Conservation (phyloP, 2,329 filamentous ascomycete species). For the Ophiosphaerella korrae region DNA sequence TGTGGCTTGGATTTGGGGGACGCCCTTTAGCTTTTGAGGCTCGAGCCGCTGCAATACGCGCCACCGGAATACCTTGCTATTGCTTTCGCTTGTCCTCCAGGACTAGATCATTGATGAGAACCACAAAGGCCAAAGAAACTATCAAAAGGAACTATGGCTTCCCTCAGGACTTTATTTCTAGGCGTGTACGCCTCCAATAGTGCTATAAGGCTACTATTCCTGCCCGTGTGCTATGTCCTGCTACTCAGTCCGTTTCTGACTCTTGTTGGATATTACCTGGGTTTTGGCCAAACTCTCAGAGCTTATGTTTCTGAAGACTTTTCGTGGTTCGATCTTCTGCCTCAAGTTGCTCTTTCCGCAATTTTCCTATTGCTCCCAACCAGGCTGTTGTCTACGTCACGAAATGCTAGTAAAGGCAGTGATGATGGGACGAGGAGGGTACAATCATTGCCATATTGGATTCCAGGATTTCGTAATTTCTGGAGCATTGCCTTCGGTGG, state of each 20-base stretch:
- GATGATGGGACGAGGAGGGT: slow-evolving; percentile 47
- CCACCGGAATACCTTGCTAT: no score
- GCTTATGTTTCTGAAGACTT: slow-evolving; percentile 27
- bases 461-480: slow-evolving; percentile 63
- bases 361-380: slow-evolving; percentile 38
- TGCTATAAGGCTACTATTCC: slow-evolving; percentile 40
- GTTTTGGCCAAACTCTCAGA: slow-evolving; percentile 24
- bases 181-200: slow-evolving; percentile 41
- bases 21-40: slow-evolving; percentile 1
- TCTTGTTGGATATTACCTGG: slow-evolving; percentile 28
- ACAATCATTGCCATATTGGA: slow-evolving; percentile 62
- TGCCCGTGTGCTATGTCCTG: slow-evolving; percentile 40
- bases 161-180: slow-evolving; percentile 39
- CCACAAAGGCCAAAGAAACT: background rate
- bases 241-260: slow-evolving; percentile 37
- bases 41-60: background rate
- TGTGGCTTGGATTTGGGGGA: background rate
- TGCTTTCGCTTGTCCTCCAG: background rate
- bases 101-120: background rate
- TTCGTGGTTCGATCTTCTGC: slow-evolving; percentile 35
- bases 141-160: slow-evolving; percentile 30
- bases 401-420: slow-evolving; percentile 16
- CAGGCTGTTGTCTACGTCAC: slow-evolving; percentile 32
- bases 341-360: slow-evolving; percentile 34
- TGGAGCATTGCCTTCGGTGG: slow-evolving; percentile 55